Base-by-base conservation (phyloP, 805 yeast genomes). In the Jamesozyma spencerorum region DNA sequence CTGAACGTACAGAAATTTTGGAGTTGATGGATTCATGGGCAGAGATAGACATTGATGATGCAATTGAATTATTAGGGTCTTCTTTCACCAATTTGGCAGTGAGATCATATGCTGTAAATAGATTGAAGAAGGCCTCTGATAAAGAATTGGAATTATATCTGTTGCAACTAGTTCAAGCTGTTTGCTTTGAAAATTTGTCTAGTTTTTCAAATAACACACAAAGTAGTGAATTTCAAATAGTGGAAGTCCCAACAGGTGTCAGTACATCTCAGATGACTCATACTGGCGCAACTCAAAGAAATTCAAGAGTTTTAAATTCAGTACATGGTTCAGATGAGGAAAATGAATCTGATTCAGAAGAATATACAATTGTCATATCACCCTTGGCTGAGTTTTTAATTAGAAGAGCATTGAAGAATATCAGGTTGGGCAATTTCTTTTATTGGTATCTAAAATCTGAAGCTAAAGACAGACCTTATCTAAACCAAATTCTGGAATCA, bases 401-500 rank as follows among this genome's bases (percentile, higher is more conserved):
- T 32, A 77, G 77, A 20, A 69, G 90, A 35, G 79, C 95, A 0
- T 66, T 79, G 1, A 65, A 72, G 15, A 83, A 81, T 54, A 72
- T 74, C 17, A 66, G 73, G 15, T 65, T 94, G 31, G 92, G 95
- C 0, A 87, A 80, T 54, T 85, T 74, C 54, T 77, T 94, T 45
- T 88, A 85, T 59, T 92, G 98, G 97, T 85, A 81, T 55, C 72
- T 92, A 38, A 81, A 79, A 47, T 95, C 94, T 2, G 97, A 90
- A 54, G 74, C 81, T 24, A 85, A 81, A 51, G 95, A 85, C 42
- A 74, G 71, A 32, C 72, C 71, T 2, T 27, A 64, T 68, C 18
- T 77, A 63, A 50, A 62, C 59, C 73, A 70, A 14, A 69, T 77
- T 6, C 47, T 73, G 32, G 65, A 68, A 5, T 71, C 72, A 33